phyloP scores from a whole-genome alignment of 2,329 filamentous ascomycete genomes.

The Aureobasidium uvarum region DNA sequence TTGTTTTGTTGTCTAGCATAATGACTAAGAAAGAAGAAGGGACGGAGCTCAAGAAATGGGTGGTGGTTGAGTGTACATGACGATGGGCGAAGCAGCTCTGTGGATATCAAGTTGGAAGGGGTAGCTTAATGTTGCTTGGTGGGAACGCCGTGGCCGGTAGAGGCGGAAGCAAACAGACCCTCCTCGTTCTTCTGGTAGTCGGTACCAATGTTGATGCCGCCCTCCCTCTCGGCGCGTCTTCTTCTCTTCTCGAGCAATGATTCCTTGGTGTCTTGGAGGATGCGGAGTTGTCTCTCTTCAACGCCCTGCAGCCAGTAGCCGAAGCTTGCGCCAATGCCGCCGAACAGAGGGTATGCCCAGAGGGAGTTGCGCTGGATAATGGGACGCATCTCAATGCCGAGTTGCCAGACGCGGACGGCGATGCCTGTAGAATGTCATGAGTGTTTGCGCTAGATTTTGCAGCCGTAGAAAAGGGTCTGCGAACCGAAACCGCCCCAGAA shows the following conservation, averaged over 20 bases:
- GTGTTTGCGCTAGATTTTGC: not conserved
- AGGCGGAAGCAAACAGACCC: slow-evolving; percentile 33
- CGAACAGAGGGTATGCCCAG: slow-evolving; percentile 91
- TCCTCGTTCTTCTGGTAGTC: slow-evolving; percentile 38
- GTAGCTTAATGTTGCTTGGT: slow-evolving; percentile 21
- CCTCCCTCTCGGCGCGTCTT: slow-evolving; percentile 67
- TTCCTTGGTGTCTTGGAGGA: slow-evolving; percentile 75
- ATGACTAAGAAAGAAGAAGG: slow-evolving; percentile 7
- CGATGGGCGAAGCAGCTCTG: slow-evolving; percentile 5
- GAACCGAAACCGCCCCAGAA: slow-evolving; percentile 91
- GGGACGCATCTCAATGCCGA: slow-evolving; percentile 97
- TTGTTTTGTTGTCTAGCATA: slow-evolving; percentile 11
- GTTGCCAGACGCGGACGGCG: slow-evolving; percentile 89
- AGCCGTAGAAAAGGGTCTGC: not conserved
- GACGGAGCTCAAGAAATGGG: not conserved
- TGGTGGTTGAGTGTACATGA: not conserved
- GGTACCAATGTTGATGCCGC: slow-evolving; percentile 35
- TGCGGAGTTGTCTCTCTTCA: slow-evolving; percentile 74
- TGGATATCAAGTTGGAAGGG: slow-evolving; percentile 1
- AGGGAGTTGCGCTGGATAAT: slow-evolving; percentile 81
- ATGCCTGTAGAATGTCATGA: slow-evolving; percentile 61
- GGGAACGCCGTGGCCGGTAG: not conserved
- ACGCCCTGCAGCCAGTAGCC: slow-evolving; percentile 96
- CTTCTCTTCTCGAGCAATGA: slow-evolving; percentile 84
- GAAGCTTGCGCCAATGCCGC: slow-evolving; percentile 80